Conservation (phyloP, 208 protist species). For the Trypanosoma lewisi region DNA sequence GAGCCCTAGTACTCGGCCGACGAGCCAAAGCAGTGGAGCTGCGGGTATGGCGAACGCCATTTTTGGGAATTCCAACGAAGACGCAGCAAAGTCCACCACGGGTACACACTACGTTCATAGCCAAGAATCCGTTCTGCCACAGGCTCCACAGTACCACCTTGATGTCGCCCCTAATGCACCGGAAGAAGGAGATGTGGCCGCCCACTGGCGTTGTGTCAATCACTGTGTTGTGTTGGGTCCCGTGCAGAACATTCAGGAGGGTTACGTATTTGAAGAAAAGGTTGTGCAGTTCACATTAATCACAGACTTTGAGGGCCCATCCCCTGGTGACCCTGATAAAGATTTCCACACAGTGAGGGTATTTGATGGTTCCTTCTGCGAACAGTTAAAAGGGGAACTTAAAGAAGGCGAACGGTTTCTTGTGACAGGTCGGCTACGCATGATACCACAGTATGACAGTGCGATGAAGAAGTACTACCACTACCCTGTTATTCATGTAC, state of each 20-base stretch:
- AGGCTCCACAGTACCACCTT: constrained; percentile 79
- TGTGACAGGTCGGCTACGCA: constrained; percentile 73
- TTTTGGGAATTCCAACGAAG: constrained; percentile 7
- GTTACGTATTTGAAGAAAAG: constrained; percentile 85
- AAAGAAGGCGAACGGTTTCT: constrained; percentile 48
- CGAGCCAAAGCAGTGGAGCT: constrained; percentile 5
- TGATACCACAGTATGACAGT: constrained; percentile 85
- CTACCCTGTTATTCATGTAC: constrained; percentile 84
- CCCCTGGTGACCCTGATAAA: constrained; percentile 80
- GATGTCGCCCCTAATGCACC: constrained; percentile 85
- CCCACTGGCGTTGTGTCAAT: constrained; percentile 86
- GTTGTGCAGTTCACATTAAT: constrained; percentile 83
- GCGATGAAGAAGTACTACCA: constrained; percentile 82
- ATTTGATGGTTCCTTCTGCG: constrained; percentile 55
- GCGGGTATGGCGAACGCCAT: constrained; percentile 4
- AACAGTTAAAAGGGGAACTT: constrained; percentile 36
- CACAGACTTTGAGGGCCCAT: constrained; percentile 76
- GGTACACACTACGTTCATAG: constrained; percentile 55
- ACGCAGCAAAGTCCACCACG: constrained; percentile 15
- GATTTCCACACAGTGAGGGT: constrained; percentile 87
- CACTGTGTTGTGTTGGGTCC: constrained; percentile 73
- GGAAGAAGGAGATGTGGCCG: constrained; percentile 80
- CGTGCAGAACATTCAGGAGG: constrained; percentile 74
- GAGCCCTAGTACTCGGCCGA: constrained; percentile 2
- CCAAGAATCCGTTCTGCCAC: constrained; percentile 54